phyloP scores from a whole-genome alignment of 768 basidiomycete species.

The Auricularia sp. region DNA sequence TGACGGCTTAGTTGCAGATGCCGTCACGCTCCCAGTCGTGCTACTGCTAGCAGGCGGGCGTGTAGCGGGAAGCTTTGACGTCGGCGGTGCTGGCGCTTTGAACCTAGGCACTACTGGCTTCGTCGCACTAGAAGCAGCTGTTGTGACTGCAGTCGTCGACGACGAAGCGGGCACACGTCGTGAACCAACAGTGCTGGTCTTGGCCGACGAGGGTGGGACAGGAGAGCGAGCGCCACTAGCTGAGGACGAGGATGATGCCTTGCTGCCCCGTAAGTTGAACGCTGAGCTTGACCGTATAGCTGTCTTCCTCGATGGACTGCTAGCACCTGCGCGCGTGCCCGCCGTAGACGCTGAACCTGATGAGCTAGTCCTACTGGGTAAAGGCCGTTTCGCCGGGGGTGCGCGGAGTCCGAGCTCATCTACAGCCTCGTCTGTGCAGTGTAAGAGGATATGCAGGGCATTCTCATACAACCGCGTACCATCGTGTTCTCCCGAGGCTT shows the following conservation, averaged over 20 bases:
- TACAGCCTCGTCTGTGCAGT: not conserved
- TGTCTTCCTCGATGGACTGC: too few relatives aligned
- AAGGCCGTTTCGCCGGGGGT: not conserved
- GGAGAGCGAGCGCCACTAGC: too few relatives aligned
- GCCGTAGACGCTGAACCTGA: too few relatives aligned
- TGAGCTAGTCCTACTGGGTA: too few relatives aligned
- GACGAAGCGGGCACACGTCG: not conserved
- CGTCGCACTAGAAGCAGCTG: not conserved
- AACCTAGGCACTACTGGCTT: not conserved
- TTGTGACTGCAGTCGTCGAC: not conserved
- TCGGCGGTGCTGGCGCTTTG: not conserved
- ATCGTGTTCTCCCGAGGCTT: not conserved
- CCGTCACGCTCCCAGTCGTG: not conserved
- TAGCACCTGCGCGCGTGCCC: too few relatives aligned
- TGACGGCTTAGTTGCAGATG: not conserved
- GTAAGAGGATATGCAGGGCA: not conserved
- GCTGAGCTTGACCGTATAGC: too few relatives aligned
- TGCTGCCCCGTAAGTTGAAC: too few relatives aligned
- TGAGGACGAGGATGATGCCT: too few relatives aligned
- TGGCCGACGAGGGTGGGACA: too few relatives aligned
- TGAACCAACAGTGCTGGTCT: not conserved
- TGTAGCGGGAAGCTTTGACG: not conserved
- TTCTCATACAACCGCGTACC: not conserved
- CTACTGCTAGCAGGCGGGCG: not conserved
- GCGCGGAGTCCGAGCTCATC: not conserved